Percentiles rank a stretch among this genome's conserved stretches.
Evolutionary conservation across 2,329 filamentous ascomycete genomes (phyloP).

Genomic region (Alternaria novae-zelandiae): DNA sequence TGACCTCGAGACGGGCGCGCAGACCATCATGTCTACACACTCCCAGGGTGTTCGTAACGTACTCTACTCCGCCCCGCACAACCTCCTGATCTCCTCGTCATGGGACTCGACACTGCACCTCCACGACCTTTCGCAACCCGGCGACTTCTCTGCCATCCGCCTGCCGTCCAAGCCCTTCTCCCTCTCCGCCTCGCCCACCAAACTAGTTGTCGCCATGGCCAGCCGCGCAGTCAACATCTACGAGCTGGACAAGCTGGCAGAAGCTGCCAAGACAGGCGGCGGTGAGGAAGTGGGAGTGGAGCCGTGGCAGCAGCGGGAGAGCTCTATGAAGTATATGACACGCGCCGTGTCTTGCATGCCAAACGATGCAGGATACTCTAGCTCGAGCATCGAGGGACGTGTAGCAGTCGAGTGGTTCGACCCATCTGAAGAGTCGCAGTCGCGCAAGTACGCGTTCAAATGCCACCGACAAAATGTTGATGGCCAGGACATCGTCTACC

Average conservation of each 20-base stretch:
- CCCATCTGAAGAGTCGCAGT: slow-evolving; percentile 82
- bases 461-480: slow-evolving; percentile 83
- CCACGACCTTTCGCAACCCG: slow-evolving; percentile 67
- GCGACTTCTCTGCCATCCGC: slow-evolving; percentile 67
- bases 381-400: slow-evolving; percentile 89
- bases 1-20: slow-evolving; percentile 73
- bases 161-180: slow-evolving; percentile 91
- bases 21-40: slow-evolving; percentile 80
- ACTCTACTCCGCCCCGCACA: slow-evolving; percentile 77
- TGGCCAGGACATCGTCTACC: slow-evolving; percentile 82
- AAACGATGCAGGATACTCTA: slow-evolving; percentile 91
- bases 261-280: slow-evolving; percentile 28
- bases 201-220: slow-evolving; percentile 94
- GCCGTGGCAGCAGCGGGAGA: slow-evolving; percentile 93
- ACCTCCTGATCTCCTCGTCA: slow-evolving; percentile 83
- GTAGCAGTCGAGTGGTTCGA: slow-evolving; percentile 99
- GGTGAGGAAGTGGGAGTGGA: slow-evolving; percentile 59
- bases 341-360: slow-evolving; percentile 95
- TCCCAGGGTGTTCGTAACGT: slow-evolving; percentile 80
- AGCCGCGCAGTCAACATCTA: slow-evolving; percentile 94
- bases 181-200: slow-evolving; percentile 76
- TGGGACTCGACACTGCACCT: slow-evolving; percentile 94
- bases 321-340: slow-evolving; percentile 94
- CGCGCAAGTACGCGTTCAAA: slow-evolving; percentile 97
- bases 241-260: slow-evolving; percentile 73